These are phyloP conservation scores for Chalciporus pseudorubinellus DNA, from an alignment of 768 basidiomycete species.

Conservation along the genomic window DNA sequence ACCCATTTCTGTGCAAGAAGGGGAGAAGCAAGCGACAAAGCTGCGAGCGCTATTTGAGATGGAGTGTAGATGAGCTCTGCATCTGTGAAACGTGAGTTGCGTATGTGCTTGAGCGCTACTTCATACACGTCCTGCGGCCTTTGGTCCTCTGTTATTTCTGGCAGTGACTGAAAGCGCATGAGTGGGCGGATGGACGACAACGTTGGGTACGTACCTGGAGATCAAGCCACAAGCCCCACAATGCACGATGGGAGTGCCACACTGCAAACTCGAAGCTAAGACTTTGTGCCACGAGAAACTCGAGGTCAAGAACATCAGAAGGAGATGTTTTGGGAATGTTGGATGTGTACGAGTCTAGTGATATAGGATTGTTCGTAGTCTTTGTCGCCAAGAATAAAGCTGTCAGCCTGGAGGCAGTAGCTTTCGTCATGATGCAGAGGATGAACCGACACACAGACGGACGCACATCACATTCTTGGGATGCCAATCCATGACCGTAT, in stretches of 20 bases:
- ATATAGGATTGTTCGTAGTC: slow-evolving; percentile 93
- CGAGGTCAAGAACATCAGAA: slow-evolving; percentile 87
- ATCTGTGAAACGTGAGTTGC: slow-evolving; percentile 84
- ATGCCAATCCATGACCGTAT: slow-evolving; percentile 99
- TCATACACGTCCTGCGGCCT: slow-evolving; percentile 60
- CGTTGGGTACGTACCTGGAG: slow-evolving; percentile 59
- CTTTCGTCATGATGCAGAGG: not conserved
- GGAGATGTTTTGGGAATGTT: slow-evolving; percentile 80
- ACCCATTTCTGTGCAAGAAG: slow-evolving; percentile 62
- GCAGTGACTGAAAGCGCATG: slow-evolving; percentile 48
- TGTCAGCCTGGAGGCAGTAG: slow-evolving; percentile 66
- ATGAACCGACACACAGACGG: slow-evolving; percentile 2
- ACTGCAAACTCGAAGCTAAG: slow-evolving; percentile 92
- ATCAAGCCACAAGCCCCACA: slow-evolving; percentile 89
- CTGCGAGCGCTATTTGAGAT: slow-evolving; percentile 88
- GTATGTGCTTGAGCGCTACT: slow-evolving; percentile 60
- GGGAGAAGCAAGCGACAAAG: slow-evolving; percentile 64
- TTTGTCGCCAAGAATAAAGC: slow-evolving; percentile 94
- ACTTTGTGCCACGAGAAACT: slow-evolving; percentile 95
- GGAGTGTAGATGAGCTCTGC: slow-evolving; percentile 90
- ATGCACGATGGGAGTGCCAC: slow-evolving; percentile 85
- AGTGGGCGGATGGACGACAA: slow-evolving; percentile 5
- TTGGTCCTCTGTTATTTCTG: slow-evolving; percentile 47
- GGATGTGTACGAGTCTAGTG: slow-evolving; percentile 78
- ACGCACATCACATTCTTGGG: slow-evolving; percentile 96